Conservation (phyloP, 345 rosid genomes). For the Pugionium cornutum region DNA sequence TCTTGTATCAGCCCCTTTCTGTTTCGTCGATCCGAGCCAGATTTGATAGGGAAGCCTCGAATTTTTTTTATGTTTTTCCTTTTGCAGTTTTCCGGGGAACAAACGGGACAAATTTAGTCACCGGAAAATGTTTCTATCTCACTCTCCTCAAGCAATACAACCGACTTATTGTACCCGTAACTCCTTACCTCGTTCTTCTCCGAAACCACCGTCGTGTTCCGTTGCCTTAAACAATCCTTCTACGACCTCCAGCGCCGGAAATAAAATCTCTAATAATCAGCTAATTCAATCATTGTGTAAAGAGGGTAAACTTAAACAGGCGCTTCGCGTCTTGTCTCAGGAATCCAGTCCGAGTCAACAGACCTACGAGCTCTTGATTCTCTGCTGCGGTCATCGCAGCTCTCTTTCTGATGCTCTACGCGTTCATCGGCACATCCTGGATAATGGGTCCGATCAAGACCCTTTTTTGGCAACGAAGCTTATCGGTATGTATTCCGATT, state of each 20-base stretch:
- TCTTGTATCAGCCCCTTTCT: background rate
- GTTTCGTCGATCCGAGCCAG: conserved; percentile 2
- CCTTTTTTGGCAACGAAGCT: conserved; percentile 95
- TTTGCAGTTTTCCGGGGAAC: conserved; percentile 4
- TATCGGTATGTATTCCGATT: conserved; percentile 58
- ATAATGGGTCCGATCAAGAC: conserved; percentile 82
- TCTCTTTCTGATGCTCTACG: conserved; percentile 58
- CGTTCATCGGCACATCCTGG: conserved; percentile 62
- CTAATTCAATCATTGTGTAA: conserved; percentile 67
- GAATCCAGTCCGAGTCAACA: conserved; percentile 71
- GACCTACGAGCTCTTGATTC: conserved; percentile 82
- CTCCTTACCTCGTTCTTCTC: conserved; percentile 40
- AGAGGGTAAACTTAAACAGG: conserved; percentile 71
- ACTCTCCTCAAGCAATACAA: conserved; percentile 45
- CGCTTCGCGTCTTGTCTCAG: conserved; percentile 59
- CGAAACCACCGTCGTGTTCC: conserved; percentile 40
- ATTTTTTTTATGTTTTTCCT: no score
- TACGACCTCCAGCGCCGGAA: conserved; percentile 30
- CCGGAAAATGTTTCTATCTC: conserved; percentile 65
- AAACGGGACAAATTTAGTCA: conserved; percentile 1
- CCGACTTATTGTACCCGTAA: conserved; percentile 34
- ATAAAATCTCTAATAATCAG: conserved; percentile 44
- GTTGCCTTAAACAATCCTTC: conserved; percentile 46
- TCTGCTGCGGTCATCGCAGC: conserved; percentile 57
- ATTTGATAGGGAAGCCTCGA: conserved; percentile 17